A percentile compares a stretch with the other conserved stretches of the same genome.
Evolutionary conservation across 352 stramenopile species (phyloP).

Genomic region (Phytopythium sindhum): DNA sequence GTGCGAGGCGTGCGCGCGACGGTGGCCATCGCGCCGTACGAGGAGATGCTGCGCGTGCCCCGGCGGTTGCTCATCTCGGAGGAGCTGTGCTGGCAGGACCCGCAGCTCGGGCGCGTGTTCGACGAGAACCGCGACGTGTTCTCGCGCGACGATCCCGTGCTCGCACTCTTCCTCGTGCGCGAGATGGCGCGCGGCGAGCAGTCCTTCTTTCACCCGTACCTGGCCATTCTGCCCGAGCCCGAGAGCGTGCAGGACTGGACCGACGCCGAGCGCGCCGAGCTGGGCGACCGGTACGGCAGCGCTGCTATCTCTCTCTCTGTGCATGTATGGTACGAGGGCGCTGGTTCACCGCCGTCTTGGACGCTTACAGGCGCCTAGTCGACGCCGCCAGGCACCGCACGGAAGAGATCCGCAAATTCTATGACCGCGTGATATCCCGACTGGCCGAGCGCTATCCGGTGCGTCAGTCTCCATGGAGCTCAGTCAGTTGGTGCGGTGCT

Average conservation of each 20-base stretch:
- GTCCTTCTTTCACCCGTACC: conserved; percentile 89
- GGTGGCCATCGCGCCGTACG: conserved; percentile 42
- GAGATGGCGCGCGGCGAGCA: conserved; percentile 53
- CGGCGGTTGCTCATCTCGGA: conserved; percentile 71
- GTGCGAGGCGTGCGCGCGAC: conserved; percentile 59
- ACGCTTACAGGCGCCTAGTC: conserved; percentile 28
- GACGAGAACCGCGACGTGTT: conserved; percentile 63
- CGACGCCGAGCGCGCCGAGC: conserved; percentile 48
- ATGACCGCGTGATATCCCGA: conserved; percentile 41
- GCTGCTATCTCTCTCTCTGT: neutral
- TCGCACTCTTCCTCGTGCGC: conserved; percentile 82
- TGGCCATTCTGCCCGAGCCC: conserved; percentile 77
- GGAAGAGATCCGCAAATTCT: conserved; percentile 55
- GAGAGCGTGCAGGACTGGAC: conserved; percentile 84
- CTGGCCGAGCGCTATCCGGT: conserved; percentile 53
- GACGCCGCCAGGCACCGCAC: conserved; percentile 44
- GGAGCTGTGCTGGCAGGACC: conserved; percentile 49
- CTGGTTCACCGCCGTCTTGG: neutral
- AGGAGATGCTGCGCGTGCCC: conserved; percentile 73
- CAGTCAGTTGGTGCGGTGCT: neutral
- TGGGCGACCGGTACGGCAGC: conserved; percentile 59
- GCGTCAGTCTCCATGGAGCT: conserved; percentile 1
- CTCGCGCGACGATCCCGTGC: conserved; percentile 71
- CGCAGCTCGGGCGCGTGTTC: conserved; percentile 41
- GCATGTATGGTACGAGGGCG: neutral